phyloP scores from a whole-genome alignment of 2,329 filamentous ascomycete species.

The Ramularia endophylla region DNA sequence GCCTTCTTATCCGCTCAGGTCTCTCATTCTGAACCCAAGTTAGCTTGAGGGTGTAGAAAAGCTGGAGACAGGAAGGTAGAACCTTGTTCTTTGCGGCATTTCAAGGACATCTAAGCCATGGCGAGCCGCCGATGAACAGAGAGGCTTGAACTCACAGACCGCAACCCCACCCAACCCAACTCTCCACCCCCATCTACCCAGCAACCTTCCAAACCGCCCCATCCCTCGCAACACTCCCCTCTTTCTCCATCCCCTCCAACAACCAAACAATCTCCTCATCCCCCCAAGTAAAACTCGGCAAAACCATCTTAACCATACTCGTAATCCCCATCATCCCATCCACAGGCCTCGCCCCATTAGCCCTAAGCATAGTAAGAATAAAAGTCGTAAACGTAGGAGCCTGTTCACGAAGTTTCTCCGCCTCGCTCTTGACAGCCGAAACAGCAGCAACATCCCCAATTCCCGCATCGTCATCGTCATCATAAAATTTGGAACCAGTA shows the following conservation, averaged over 20 bases:
- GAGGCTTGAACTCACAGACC: too few relatives aligned
- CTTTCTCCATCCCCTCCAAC: conserved; percentile 68
- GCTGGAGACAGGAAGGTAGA: too few relatives aligned
- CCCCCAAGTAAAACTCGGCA: conserved; percentile 82
- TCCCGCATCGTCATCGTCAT: conserved; percentile 27
- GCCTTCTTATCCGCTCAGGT: too few relatives aligned
- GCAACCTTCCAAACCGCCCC: conserved; percentile 29
- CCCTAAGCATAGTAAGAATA: conserved; percentile 91
- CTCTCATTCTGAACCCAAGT: too few relatives aligned
- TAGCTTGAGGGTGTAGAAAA: too few relatives aligned
- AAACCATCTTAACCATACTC: conserved; percentile 93
- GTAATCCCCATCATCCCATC: conserved; percentile 79
- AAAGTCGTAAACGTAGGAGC: conserved; percentile 82
- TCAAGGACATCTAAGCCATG: too few relatives aligned
- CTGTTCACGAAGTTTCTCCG: conserved; percentile 60
- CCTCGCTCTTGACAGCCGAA: conserved; percentile 45
- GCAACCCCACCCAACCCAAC: too few relatives aligned
- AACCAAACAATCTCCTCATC: conserved; percentile 83
- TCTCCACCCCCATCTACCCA: too few relatives aligned
- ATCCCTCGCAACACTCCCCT: conserved; percentile 53
- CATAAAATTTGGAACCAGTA: conserved; percentile 16
- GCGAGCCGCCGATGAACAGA: too few relatives aligned
- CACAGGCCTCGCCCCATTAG: conserved; percentile 48
- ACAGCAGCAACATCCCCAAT: conserved; percentile 37
- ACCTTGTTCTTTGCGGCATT: too few relatives aligned